Evolutionary conservation across 306 rosid genomes (phyloP), one percentile per base, ranked within the genome.

Genomic region (Cucurbita argyrosperma): DNA sequence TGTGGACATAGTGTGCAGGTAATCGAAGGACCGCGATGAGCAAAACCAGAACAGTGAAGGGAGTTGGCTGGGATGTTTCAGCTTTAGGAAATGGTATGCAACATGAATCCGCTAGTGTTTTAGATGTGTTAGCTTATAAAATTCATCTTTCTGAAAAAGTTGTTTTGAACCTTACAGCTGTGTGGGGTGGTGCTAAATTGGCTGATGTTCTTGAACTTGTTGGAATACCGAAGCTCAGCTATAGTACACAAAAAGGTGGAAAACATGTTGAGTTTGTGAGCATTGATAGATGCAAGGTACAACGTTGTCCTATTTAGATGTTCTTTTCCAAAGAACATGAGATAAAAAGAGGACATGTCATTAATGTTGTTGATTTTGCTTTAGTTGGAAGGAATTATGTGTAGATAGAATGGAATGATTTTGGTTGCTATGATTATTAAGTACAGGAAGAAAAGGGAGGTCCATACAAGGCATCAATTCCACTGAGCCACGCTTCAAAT

Each of bases 1-100:
- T 68, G 7, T 74, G 76, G 40, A 52, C 30, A 5, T 83, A 94
- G 97, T 94, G 98, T 73, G 98, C 98, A 49, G 98, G 98, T 71
- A 94, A 94, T 55, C 82, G 98, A 76, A 88, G 98, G 85, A 94
- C 96, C 8, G 96, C 96, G 30, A 94, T 94, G 98, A 94, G 98
- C 89, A 82, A 89, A 74, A 85, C 84, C 75, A 87, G 74, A 85
- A 80, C 85, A 15, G 96, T 90, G 64, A 89, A 75, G 83, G 97
- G 97, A 69, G 97, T 90, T 68, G 98, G 98, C 42, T 94, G 98
- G 98, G 96, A 79, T 79, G 90, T 94, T 77, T 89, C 98, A 60
- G 97, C 98, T 62, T 64, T 93, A 74, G 98, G 98, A 86, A 93
- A 90, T 76, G 98, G 98, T 93, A 78, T 58, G 87, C 71, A 38